Percentiles rank a stretch among this genome's conserved stretches.
Conservation (phyloP, 2,329 filamentous ascomycete species). For the Fusarium hainanense region DNA sequence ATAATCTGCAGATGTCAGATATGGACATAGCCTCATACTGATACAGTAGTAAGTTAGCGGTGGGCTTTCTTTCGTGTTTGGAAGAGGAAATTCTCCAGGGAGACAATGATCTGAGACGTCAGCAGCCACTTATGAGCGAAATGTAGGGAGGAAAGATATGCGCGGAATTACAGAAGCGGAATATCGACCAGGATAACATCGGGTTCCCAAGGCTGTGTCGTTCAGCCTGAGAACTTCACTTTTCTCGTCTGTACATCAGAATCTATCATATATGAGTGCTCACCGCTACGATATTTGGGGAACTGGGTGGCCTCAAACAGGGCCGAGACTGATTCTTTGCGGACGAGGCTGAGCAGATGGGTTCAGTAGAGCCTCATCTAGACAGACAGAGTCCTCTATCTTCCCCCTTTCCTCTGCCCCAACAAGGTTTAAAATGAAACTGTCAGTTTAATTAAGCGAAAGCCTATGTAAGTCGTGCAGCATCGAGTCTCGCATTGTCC, state of each 20-base stretch:
- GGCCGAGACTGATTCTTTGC: neutral
- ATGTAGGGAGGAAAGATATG: neutral
- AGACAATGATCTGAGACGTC: neutral
- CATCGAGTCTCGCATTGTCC: constrained; percentile 3
- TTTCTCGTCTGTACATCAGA: neutral
- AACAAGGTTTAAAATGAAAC: neutral
- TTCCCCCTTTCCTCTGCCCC: neutral
- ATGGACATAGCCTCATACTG: neutral
- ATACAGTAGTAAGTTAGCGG: neutral
- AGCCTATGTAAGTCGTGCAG: constrained; percentile 11
- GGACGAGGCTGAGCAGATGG: constrained; percentile 8
- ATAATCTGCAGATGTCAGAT: neutral
- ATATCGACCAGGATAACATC: neutral
- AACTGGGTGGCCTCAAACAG: constrained; percentile 20
- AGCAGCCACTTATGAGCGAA: neutral
- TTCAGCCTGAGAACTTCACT: neutral
- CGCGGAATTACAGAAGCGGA: neutral
- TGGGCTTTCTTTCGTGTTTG: neutral
- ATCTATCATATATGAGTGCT: neutral
- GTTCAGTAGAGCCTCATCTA: constrained; percentile 11
- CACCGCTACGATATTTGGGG: constrained; percentile 7
- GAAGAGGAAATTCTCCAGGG: neutral
- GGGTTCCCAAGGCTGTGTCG: neutral
- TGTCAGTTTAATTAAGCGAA: constrained; percentile 7
- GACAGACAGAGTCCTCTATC: neutral